These are phyloP conservation scores for Pascua guehoae DNA, from an alignment of 1,284 basidiomycete genomes.

Conservation along the genomic window DNA sequence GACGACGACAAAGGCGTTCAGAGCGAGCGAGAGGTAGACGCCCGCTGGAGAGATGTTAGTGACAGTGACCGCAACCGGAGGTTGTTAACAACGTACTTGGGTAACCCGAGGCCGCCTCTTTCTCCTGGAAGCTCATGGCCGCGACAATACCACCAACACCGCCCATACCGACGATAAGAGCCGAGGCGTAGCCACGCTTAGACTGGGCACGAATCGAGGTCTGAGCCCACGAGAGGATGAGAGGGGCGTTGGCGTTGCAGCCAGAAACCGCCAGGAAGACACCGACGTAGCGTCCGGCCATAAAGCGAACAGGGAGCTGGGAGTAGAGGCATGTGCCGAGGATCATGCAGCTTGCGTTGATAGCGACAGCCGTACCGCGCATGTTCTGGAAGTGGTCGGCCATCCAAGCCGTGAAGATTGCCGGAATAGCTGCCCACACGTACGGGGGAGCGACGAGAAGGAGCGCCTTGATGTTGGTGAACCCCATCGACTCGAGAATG, in stretches of 20 bases:
- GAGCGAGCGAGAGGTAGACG: constrained; percentile 27
- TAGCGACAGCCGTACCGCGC: constrained; percentile 10
- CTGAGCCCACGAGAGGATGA: constrained; percentile 40
- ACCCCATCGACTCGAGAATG: constrained; percentile 49
- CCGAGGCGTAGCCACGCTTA: constrained; percentile 45
- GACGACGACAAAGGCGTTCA: constrained; percentile 25
- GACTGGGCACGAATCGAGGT: constrained; percentile 51
- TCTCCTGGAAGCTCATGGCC: constrained; percentile 30
- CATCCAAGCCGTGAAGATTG: constrained; percentile 39
- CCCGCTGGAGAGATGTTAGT: constrained; percentile 5
- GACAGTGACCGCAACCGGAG: no score
- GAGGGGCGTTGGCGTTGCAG: constrained; percentile 33
- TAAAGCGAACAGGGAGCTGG: constrained; percentile 40
- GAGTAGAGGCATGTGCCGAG: constrained; percentile 51
- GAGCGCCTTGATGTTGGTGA: constrained; percentile 34
- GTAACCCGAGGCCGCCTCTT: constrained; percentile 26
- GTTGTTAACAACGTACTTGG: constrained; percentile 13
- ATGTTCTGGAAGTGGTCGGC: constrained; percentile 38
- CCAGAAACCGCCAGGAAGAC: constrained; percentile 46
- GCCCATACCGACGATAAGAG: constrained; percentile 48
- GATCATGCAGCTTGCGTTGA: constrained; percentile 32
- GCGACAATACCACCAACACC: constrained; percentile 52
- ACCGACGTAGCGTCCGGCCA: constrained; percentile 44
- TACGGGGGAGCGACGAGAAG: constrained; percentile 50
- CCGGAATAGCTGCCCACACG: constrained; percentile 41